phyloP scores from a whole-genome alignment of 2,329 filamentous ascomycete genomes.

The Aspergillus glaucus region DNA sequence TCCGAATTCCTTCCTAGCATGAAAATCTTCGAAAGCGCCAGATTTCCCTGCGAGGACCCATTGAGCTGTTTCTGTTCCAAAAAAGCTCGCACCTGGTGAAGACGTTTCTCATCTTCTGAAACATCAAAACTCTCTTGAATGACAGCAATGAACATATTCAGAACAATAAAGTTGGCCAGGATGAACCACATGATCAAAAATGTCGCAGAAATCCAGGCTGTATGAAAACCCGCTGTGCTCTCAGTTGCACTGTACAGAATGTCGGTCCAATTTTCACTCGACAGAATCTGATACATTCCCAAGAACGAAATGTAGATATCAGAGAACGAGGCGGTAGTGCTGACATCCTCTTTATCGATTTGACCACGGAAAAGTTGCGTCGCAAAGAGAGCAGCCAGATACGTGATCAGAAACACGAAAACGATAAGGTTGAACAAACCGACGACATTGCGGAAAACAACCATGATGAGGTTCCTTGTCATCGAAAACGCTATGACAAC shows the following conservation, averaged over 20 bases:
- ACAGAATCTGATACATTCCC: conserved; percentile 95
- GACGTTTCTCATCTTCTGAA: conserved; percentile 92
- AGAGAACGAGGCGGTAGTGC: conserved; percentile 67
- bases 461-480: conserved; percentile 74
- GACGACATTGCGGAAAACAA: conserved; percentile 83
- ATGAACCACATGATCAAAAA: conserved; percentile 97
- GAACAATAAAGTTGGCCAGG: conserved; percentile 84
- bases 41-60: conserved; percentile 59
- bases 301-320: conserved; percentile 94
- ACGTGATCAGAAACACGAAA: conserved; percentile 94
- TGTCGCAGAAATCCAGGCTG: conserved; percentile 85
- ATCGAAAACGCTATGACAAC: conserved; percentile 84
- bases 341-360: conserved; percentile 58
- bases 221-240: conserved; percentile 58
- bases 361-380: conserved; percentile 88
- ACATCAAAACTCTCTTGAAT: conserved; percentile 99
- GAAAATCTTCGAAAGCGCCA: conserved; percentile 56
- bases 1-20: conserved; percentile 56
- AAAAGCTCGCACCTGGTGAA: conserved; percentile 94
- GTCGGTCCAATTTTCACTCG: conserved; percentile 90
- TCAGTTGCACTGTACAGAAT: conserved; percentile 78
- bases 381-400: conserved; percentile 87
- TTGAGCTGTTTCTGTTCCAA: conserved; percentile 84
- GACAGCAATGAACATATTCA: conserved; percentile 99
- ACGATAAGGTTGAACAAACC: conserved; percentile 93